These are phyloP conservation scores for Trametes villosa DNA, from an alignment of 768 basidiomycete genomes.

Conservation along the genomic window DNA sequence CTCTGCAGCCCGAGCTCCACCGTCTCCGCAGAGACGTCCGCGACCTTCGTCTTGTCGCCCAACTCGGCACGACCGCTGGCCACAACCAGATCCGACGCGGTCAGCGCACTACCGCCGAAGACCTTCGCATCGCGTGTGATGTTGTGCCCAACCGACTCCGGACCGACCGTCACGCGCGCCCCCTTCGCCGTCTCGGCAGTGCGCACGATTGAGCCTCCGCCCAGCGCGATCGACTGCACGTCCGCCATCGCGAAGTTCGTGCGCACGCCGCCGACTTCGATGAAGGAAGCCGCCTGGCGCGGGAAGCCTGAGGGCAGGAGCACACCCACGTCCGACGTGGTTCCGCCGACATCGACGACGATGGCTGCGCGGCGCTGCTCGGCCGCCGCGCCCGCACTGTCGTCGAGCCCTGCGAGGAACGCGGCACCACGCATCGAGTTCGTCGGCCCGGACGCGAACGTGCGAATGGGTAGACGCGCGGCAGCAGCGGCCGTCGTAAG, in stretches of 20 bases:
- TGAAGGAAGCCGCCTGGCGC: slow-evolving; percentile 63
- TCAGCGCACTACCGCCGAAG: slow-evolving; percentile 60
- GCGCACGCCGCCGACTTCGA: slow-evolving; percentile 62
- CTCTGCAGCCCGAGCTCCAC: slow-evolving; percentile 42
- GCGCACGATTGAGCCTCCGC: slow-evolving; percentile 63
- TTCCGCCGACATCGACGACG: slow-evolving; percentile 69
- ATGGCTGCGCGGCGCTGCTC: slow-evolving; percentile 42
- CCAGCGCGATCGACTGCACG: slow-evolving; percentile 61
- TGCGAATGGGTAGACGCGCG: slow-evolving; percentile 61
- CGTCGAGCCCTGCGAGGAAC: slow-evolving; percentile 53
- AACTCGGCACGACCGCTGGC: slow-evolving; percentile 37
- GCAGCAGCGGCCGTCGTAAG: slow-evolving; percentile 54
- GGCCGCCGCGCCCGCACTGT: slow-evolving; percentile 25
- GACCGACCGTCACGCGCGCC: slow-evolving; percentile 54
- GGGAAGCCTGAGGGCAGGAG: slow-evolving; percentile 64
- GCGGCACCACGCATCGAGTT: slow-evolving; percentile 75
- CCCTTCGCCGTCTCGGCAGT: slow-evolving; percentile 37
- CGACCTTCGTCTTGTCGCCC: slow-evolving; percentile 31
- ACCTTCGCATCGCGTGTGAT: slow-evolving; percentile 52
- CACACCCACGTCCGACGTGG: slow-evolving; percentile 68
- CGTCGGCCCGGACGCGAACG: slow-evolving; percentile 54
- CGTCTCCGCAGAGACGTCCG: slow-evolving; percentile 26
- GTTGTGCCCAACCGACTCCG: slow-evolving; percentile 66
- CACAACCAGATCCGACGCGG: slow-evolving; percentile 65
- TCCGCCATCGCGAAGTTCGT: slow-evolving; percentile 67